These are phyloP conservation scores for Ceratobasidium sp. DNA, from an alignment of 1,284 basidiomycete genomes.

Conservation along the genomic window DNA sequence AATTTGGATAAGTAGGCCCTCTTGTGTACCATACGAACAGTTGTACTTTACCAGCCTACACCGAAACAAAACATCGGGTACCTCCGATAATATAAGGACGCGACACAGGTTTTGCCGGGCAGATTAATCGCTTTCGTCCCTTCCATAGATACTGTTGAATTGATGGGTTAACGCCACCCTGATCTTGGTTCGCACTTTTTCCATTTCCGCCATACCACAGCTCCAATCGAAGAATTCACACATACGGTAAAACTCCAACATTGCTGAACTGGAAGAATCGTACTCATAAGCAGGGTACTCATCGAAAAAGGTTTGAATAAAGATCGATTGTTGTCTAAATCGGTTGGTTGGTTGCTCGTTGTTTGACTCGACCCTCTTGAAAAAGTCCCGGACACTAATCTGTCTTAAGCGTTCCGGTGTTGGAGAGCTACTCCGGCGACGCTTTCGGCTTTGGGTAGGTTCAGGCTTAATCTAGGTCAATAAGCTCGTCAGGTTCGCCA, in stretches of 20 bases:
- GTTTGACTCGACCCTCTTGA: constrained; percentile 12
- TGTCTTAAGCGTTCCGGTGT: background rate
- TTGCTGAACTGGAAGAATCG: constrained; percentile 32
- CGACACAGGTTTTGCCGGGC: constrained; percentile 31
- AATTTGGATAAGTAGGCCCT: no score
- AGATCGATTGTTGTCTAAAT: background rate
- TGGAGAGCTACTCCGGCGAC: constrained; percentile 8
- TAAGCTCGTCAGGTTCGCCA: background rate
- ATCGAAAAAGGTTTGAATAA: constrained; percentile 20
- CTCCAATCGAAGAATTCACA: constrained; percentile 1
- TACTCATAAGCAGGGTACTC: constrained; percentile 17
- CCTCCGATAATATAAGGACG: constrained; percentile 11
- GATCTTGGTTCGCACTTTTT: constrained; percentile 34
- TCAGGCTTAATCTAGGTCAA: background rate
- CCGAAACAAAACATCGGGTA: constrained; percentile 13
- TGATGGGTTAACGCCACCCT: constrained; percentile 16
- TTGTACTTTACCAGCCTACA: constrained; percentile 23
- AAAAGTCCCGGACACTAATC: background rate
- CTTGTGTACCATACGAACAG: background rate
- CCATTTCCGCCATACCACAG: background rate
- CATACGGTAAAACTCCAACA: constrained; percentile 40
- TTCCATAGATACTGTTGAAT: constrained; percentile 38
- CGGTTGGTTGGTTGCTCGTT: background rate
- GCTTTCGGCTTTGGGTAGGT: background rate
- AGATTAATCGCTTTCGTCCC: constrained; percentile 15